Evolutionary conservation across 768 basidiomycete species (phyloP), one percentile per base, ranked within the genome.

Genomic region (Heimioporus sp.): DNA sequence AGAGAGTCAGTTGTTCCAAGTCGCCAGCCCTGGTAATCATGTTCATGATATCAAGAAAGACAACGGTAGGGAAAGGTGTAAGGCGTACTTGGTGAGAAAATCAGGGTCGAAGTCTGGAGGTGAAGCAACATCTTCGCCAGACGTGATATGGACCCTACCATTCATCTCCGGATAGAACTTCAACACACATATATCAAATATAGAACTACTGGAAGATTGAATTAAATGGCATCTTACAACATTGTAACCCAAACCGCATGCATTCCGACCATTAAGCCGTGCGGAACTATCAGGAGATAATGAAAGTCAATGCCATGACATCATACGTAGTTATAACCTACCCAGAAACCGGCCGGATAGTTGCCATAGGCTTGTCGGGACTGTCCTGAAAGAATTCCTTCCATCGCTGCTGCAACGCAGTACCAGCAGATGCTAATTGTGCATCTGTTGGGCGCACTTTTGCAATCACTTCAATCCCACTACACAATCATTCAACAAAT

Each of bases 311-410:
- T n/a, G 3, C 5, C 21, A 24, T 24, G 5, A 24, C 21, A 32
- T 28, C 38, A 28, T 13, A 9, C 11, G 20, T 24, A 2, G 36
- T 7, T 10, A 2, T 13, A 16, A 12, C 73, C 44, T 57, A 82
- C 80, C 71, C 73, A 4, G 76, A 65, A 20, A 76, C 53, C 0
- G 72, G 53, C 0, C 66, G 75, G 12, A 81, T 61, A 40, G 73
- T 71, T 36, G 76, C 56, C n/a, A 81, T 73, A 8, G 83, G 75
- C 55, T 85, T 86, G 57, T 86, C 85, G 0, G 79, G 77, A 10
- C 66, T 69, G n/a, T 69, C 60, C 20, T 64, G 71, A 43, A 80
- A 86, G 61, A 79, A 80, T 12, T 65, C 61, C 2, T 76, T 65
- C 85, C 85, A 87, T 45, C 73, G 65, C 20, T 63, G 49, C 36